A percentile compares a stretch with the other conserved stretches of the same genome.
Evolutionary conservation across 73 alveolate species (phyloP).

Genomic region (Tetrahymena malaccensis): DNA sequence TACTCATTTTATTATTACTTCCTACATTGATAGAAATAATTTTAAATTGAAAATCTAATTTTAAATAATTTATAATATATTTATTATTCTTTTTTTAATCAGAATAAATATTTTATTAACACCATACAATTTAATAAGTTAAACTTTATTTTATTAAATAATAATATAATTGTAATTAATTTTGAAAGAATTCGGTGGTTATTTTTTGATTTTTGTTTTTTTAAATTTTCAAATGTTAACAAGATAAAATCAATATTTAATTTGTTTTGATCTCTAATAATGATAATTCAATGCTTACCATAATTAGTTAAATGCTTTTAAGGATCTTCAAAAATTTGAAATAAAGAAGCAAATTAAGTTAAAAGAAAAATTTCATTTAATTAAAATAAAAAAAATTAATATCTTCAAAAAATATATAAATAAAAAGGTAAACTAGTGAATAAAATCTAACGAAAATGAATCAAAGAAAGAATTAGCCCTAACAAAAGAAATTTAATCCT

Average conservation of each 20-base stretch:
- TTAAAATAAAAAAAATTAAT: neutral
- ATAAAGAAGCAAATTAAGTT: neutral
- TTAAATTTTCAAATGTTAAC: neutral
- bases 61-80: no score
- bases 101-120: no score
- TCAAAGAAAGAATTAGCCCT: neutral
- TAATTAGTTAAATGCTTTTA: neutral
- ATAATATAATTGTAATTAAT: neutral
- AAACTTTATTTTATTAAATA: neutral
- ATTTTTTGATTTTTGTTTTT: neutral
- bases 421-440: neutral
- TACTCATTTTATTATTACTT: no score
- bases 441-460: neutral
- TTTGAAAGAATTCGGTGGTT: neutral
- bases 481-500: constrained; percentile 2
- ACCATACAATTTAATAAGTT: neutral
- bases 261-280: neutral
- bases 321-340: neutral
- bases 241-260: neutral
- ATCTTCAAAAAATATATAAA: neutral
- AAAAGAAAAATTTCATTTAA: neutral
- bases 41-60: no score
- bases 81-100: no score
- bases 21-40: no score
- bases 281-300: neutral